Evolutionary conservation across 129 eudicot species (phyloP), one percentile per base, ranked within the genome.

Genomic region (Artemisia tridentata): DNA sequence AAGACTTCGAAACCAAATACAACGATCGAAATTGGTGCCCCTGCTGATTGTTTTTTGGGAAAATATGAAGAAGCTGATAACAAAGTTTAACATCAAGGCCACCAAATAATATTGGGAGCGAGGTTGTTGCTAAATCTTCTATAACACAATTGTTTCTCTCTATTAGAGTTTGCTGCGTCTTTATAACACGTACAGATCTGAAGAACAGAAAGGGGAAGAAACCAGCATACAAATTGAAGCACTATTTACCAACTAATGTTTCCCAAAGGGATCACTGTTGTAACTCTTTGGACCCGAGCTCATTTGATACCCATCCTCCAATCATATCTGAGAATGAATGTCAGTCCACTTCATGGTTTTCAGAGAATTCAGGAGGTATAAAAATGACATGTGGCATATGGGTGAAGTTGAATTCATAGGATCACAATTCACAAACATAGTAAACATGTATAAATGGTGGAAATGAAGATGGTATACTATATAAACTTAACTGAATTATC

Each of bases 201-300:
- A n/a, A n/a, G 27, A 25, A 25, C 27, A 2, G 27, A 3, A 25
- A 25, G 27, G 27, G 27, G 27, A 25, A 25, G 27, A 25, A 25
- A 25, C 27, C 27, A 2, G 27, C 27, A 25, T 25, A 25, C 27
- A 25, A 25, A 3, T 25, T 25, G 27, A 25, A 25, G 27, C 27
- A 25, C 27, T 25, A 25, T 25, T 4, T 29, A 29, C 34, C 6
- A 29, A 29, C 34, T 29, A 29, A 29, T 29, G 34, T 29, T 29
- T 29, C 34, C 62, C 62, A 56, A 56, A 56, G 21, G 20, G 34
- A 20, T 20, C 62, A n/a, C 72, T 51, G 15, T 67, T 67, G 25
- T 47, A 67, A 23, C 72, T 67, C 58, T 67, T 67, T 48, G 72
- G 72, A 49, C 58, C 72, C 12, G 72, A 67, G 16, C 17, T 23